phyloP scores from a whole-genome alignment of 306 rosid species.

The Acacia confusa region DNA sequence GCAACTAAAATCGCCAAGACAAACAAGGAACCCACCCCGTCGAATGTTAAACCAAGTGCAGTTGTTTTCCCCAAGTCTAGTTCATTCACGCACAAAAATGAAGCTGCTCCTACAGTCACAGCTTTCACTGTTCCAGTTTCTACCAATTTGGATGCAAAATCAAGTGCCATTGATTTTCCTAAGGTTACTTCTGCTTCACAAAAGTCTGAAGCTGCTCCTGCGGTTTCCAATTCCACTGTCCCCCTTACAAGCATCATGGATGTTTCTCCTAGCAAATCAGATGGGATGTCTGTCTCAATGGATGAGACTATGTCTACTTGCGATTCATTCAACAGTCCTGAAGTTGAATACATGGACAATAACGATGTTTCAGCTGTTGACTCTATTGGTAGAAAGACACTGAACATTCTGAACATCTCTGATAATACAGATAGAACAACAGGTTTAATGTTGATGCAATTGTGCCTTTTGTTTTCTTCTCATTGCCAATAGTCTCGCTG shows the following conservation, averaged over 20 bases:
- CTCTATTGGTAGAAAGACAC: slow-evolving; percentile 72
- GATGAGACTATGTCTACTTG: slow-evolving; percentile 88
- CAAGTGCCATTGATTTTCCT: slow-evolving; percentile 41
- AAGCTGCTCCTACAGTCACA: slow-evolving; percentile 25
- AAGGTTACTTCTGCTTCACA: slow-evolving; percentile 39
- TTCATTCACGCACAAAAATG: slow-evolving; percentile 33
- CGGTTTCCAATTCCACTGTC: slow-evolving; percentile 24
- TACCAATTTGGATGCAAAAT: slow-evolving; percentile 45
- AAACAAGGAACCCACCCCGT: slow-evolving; percentile 52
- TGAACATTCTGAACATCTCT: slow-evolving; percentile 67
- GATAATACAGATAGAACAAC: slow-evolving; percentile 42
- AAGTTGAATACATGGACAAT: slow-evolving; percentile 78
- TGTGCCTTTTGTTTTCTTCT: neutral
- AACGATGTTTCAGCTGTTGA: slow-evolving; percentile 61
- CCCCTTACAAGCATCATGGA: slow-evolving; percentile 54
- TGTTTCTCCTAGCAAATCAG: slow-evolving; percentile 81
- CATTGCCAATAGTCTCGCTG: neutral
- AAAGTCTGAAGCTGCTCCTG: slow-evolving; percentile 39
- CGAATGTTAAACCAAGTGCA: slow-evolving; percentile 44
- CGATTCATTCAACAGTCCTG: slow-evolving; percentile 86
- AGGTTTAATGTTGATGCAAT: slow-evolving; percentile 40
- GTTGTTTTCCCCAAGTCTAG: slow-evolving; percentile 39
- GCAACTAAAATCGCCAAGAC: slow-evolving; percentile 62
- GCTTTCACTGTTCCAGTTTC: slow-evolving; percentile 34
- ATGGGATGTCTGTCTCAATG: slow-evolving; percentile 69